phyloP scores from a whole-genome alignment of 768 basidiomycete genomes.

The Rhizopogon sp. region DNA sequence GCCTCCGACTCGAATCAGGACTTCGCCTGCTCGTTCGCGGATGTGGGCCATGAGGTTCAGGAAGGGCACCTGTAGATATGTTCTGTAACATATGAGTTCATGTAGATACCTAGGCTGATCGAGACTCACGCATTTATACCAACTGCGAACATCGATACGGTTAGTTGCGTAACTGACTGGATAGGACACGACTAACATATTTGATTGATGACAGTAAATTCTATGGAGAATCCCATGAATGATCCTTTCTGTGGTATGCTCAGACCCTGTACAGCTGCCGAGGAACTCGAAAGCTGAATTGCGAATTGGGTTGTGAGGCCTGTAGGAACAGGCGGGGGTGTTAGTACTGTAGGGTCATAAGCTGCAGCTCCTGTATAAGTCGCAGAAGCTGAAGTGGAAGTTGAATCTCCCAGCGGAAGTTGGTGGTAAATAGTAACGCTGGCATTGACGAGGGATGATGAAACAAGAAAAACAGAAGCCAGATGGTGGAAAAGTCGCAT shows the following conservation, averaged over 20 bases:
- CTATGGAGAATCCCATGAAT: conserved; percentile 56
- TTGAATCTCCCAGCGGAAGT: conserved; percentile 12
- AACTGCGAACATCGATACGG: background rate
- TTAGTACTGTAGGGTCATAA: conserved; percentile 26
- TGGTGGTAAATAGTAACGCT: conserved; percentile 27
- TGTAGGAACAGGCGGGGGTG: conserved; percentile 22
- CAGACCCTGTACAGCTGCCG: conserved; percentile 7
- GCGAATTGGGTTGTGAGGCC: conserved; percentile 16
- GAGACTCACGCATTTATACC: conserved; percentile 10
- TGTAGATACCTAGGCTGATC: background rate
- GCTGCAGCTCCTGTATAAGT: conserved; percentile 27
- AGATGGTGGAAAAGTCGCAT: background rate
- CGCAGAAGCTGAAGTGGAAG: conserved; percentile 15
- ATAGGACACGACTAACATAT: conserved; percentile 27
- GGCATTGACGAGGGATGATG: conserved; percentile 6
- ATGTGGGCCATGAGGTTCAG: conserved; percentile 44
- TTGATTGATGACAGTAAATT: conserved; percentile 57
- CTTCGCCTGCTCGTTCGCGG: conserved; percentile 37
- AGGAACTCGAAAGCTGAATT: conserved; percentile 19
- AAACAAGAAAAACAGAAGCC: background rate
- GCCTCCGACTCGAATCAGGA: conserved; percentile 42
- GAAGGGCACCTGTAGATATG: conserved; percentile 30
- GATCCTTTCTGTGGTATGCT: conserved; percentile 32
- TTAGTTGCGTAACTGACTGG: background rate
- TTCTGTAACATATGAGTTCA: conserved; percentile 6